Conservation (phyloP, 163 green algal species). For the Scenedesmus sp. region DNA sequence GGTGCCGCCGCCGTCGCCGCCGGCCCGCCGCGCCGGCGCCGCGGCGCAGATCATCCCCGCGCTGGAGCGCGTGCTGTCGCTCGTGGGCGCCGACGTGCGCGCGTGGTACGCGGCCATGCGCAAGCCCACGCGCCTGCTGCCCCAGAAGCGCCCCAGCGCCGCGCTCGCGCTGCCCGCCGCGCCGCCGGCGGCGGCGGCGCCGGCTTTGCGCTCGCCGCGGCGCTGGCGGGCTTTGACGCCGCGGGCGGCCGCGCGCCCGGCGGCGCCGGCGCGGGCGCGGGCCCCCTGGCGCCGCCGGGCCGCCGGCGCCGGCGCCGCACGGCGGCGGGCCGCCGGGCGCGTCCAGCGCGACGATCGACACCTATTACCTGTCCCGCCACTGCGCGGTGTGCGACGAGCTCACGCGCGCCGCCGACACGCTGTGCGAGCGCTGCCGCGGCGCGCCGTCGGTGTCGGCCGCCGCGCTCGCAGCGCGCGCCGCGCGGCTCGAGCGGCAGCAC, state of each 20-base stretch:
- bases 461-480: slow-evolving; percentile 53
- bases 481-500: slow-evolving; percentile 72
- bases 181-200: not conserved
- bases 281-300: slow-evolving; percentile 23
- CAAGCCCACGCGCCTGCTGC: slow-evolving; percentile 69
- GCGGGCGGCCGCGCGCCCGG: no score
- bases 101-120: slow-evolving; percentile 88
- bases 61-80: slow-evolving; percentile 85
- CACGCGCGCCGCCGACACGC: slow-evolving; percentile 67
- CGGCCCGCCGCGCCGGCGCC: no score
- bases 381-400: slow-evolving; percentile 92
- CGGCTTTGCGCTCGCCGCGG: slow-evolving; percentile 28
- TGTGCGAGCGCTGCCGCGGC: slow-evolving; percentile 62
- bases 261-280: no score
- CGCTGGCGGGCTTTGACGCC: slow-evolving; percentile 12
- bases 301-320: slow-evolving; percentile 12
- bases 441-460: slow-evolving; percentile 71
- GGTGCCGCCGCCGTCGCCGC: no score
- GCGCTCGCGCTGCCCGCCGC: slow-evolving; percentile 55
- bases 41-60: slow-evolving; percentile 88
- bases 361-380: slow-evolving; percentile 93
- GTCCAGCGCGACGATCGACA: slow-evolving; percentile 83
- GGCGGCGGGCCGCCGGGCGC: slow-evolving; percentile 6
- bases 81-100: slow-evolving; percentile 89
- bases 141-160: slow-evolving; percentile 82